Evolutionary conservation across 148 eudicot genomes (phyloP).

Genomic region (Silene uniflora): DNA sequence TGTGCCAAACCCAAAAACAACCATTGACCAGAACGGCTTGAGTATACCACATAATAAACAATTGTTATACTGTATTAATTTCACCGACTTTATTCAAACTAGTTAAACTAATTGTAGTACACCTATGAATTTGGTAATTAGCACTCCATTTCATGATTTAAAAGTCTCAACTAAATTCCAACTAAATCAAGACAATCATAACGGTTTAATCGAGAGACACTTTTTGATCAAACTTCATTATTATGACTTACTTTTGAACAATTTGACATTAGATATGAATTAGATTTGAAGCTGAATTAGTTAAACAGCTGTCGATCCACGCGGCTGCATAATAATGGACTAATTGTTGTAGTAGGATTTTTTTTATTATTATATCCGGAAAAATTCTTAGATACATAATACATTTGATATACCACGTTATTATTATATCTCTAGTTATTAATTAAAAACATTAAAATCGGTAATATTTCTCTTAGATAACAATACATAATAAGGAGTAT

Average conservation of each 20-base stretch:
- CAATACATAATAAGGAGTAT: too few relatives aligned
- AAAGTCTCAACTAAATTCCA: conserved; percentile 18
- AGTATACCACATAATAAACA: too few relatives aligned
- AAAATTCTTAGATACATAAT: too few relatives aligned
- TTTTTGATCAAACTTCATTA: neutral
- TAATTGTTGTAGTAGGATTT: too few relatives aligned
- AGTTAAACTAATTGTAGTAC: conserved; percentile 5
- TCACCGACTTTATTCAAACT: neutral
- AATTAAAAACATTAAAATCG: too few relatives aligned
- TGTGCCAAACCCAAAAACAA: too few relatives aligned
- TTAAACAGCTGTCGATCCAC: conserved; percentile 25
- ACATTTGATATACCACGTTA: too few relatives aligned
- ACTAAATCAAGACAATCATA: conserved; percentile 16
- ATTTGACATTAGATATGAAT: neutral
- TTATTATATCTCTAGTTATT: too few relatives aligned
- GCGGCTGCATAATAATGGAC: conserved; percentile 3
- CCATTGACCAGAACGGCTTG: too few relatives aligned
- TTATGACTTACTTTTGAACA: neutral
- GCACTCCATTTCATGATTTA: neutral
- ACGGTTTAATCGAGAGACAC: neutral
- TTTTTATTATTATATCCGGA: too few relatives aligned
- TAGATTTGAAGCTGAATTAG: conserved; percentile 14
- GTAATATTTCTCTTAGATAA: too few relatives aligned
- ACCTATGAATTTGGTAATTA: conserved; percentile 9
- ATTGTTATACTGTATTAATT: neutral